Evolutionary conservation across 2,329 filamentous ascomycete species (phyloP).

Genomic region (Alternaria ventricosa): DNA sequence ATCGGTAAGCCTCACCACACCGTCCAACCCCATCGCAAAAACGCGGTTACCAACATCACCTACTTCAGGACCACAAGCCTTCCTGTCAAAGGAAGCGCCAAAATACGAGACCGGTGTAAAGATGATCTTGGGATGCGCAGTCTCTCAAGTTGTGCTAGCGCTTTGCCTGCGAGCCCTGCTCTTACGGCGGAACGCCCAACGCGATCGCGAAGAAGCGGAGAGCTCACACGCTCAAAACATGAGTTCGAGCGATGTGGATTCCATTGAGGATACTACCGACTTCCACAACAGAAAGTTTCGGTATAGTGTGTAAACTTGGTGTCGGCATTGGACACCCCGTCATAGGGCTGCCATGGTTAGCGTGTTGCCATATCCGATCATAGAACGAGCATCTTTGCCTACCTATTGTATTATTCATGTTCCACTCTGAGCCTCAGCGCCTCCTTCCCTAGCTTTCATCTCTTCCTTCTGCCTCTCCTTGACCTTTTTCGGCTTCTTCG

Average conservation of each 20-base stretch:
- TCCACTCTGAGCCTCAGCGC: background rate
- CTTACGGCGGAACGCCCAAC: background rate
- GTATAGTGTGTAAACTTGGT: background rate
- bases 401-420: background rate
- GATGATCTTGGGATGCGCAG: conserved; percentile 57
- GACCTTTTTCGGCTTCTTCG: conserved; percentile 52
- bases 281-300: conserved; percentile 7
- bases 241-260: background rate
- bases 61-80: conserved; percentile 49
- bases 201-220: conserved; percentile 2
- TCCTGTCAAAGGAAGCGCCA: conserved; percentile 54
- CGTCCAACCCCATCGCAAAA: background rate
- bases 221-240: background rate
- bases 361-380: background rate
- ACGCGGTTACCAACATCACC: background rate
- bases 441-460: background rate
- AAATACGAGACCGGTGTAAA: conserved; percentile 61
- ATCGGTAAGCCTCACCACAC: conserved; percentile 38
- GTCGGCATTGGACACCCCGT: background rate
- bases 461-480: conserved; percentile 40
- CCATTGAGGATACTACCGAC: conserved; percentile 8
- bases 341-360: background rate
- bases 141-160: conserved; percentile 50
- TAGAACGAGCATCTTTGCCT: background rate
- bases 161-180: conserved; percentile 10